Percentiles rank a stretch among this genome's conserved stretches.
These are phyloP conservation scores for Flaveria ramosissima DNA, from an alignment of 129 eudicot species.

Conservation along the genomic window DNA sequence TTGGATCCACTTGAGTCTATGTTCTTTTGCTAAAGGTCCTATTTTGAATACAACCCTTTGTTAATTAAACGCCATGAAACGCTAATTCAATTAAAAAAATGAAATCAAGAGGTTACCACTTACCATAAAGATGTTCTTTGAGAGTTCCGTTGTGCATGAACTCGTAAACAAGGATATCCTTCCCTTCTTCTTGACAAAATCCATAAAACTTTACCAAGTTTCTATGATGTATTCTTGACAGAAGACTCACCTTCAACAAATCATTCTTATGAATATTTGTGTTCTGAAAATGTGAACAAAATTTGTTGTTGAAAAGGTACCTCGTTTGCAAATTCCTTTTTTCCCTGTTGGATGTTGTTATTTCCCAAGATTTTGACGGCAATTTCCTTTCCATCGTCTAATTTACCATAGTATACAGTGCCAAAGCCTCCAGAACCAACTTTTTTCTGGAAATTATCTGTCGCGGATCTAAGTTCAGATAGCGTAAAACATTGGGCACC, in stretches of 20 bases:
- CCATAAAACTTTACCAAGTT: slow-evolving; percentile 95
- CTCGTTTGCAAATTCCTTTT: slow-evolving; percentile 94
- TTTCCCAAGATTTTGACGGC: slow-evolving; percentile 84
- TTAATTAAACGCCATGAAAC: background rate
- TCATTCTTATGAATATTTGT: background rate
- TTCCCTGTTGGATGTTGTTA: slow-evolving; percentile 84
- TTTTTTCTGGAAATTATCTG: slow-evolving; percentile 74
- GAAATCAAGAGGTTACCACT: background rate
- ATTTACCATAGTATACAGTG: slow-evolving; percentile 81
- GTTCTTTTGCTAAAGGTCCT: slow-evolving; percentile 77
- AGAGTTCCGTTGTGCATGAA: slow-evolving; percentile 98
- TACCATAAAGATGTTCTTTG: slow-evolving; percentile 97
- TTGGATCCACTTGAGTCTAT: slow-evolving; percentile 74
- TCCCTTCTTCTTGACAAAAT: slow-evolving; percentile 94
- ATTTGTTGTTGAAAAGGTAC: slow-evolving; percentile 33
- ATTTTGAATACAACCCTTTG: slow-evolving; percentile 1
- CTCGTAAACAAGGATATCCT: slow-evolving; percentile 88
- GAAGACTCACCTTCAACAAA: slow-evolving; percentile 76
- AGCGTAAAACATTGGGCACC: slow-evolving; percentile 85
- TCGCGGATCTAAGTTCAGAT: slow-evolving; percentile 72
- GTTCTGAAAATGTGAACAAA: background rate
- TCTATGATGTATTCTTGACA: slow-evolving; percentile 97
- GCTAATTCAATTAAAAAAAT: background rate
- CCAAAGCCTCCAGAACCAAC: slow-evolving; percentile 99
- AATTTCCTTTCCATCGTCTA: slow-evolving; percentile 79